Conservation (phyloP, 305 asterid genomes). For the Solanum hybrid region DNA sequence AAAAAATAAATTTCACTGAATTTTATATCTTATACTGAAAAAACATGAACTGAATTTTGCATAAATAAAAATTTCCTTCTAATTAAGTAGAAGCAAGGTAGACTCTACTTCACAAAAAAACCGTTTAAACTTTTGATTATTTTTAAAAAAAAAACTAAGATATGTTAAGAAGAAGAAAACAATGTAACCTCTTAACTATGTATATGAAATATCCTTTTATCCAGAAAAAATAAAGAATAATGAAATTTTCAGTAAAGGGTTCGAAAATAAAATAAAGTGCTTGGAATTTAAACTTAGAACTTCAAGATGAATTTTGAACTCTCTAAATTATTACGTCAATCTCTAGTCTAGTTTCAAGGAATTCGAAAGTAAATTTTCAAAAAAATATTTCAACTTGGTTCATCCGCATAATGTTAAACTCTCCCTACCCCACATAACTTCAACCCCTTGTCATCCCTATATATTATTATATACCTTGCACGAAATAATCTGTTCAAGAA, state of each 20-base stretch:
- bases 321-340: too few relatives aligned
- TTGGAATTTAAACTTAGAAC: too few relatives aligned
- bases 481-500: background rate
- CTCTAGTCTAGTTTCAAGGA: too few relatives aligned
- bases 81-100: background rate
- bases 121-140: background rate
- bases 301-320: background rate
- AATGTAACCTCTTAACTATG: background rate
- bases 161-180: background rate
- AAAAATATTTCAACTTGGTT: background rate
- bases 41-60: background rate
- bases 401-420: background rate
- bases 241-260: background rate
- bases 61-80: background rate
- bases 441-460: background rate
- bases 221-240: background rate
- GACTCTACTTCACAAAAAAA: background rate
- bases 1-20: background rate
- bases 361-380: too few relatives aligned
- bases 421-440: background rate
- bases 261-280: background rate
- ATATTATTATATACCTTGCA: background rate
- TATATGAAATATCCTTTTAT: background rate
- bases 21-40: background rate
- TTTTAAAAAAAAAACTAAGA: rapidly evolving